Evolutionary conservation across 2,329 filamentous ascomycete species (phyloP).

Genomic region (Aspergillus puulaauensis): DNA sequence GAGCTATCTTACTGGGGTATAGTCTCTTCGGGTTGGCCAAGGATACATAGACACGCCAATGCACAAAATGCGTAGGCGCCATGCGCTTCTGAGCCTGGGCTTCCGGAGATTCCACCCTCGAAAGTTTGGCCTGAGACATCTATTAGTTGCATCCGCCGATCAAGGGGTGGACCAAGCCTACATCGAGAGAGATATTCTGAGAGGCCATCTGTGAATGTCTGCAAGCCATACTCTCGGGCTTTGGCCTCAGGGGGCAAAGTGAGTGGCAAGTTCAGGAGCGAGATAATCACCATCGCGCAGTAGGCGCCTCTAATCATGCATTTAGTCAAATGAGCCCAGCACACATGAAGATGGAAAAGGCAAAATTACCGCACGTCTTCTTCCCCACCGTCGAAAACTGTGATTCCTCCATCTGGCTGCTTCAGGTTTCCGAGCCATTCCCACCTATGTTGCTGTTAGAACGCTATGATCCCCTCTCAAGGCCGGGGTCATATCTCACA

Average conservation of each 20-base stretch:
- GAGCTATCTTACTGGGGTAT: constrained; percentile 64
- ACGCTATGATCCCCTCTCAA: not conserved
- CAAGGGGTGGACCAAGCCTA: constrained; percentile 46
- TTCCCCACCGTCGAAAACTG: constrained; percentile 81
- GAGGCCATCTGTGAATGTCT: constrained; percentile 69
- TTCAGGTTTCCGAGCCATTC: constrained; percentile 85
- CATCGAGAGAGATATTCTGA: constrained; percentile 79
- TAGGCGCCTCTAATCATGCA: constrained; percentile 71
- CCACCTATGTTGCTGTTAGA: constrained; percentile 57
- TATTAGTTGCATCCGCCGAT: constrained; percentile 12
- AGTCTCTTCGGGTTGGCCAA: constrained; percentile 73
- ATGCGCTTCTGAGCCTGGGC: constrained; percentile 86
- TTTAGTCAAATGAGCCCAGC: constrained; percentile 17
- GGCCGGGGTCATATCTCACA: constrained; percentile 50
- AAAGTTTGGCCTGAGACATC: constrained; percentile 72
- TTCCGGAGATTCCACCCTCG: constrained; percentile 87
- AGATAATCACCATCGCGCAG: constrained; percentile 82
- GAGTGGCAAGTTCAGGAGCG: constrained; percentile 78
- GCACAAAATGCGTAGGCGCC: constrained; percentile 96
- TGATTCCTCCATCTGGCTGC: constrained; percentile 84
- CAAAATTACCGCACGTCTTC: constrained; percentile 76
- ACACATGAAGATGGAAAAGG: constrained; percentile 13
- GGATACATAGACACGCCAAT: constrained; percentile 80
- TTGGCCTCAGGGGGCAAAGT: constrained; percentile 72
- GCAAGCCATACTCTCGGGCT: constrained; percentile 61